These are phyloP conservation scores for Dendrothele bispora DNA, from an alignment of 768 basidiomycete genomes.

Conservation along the genomic window DNA sequence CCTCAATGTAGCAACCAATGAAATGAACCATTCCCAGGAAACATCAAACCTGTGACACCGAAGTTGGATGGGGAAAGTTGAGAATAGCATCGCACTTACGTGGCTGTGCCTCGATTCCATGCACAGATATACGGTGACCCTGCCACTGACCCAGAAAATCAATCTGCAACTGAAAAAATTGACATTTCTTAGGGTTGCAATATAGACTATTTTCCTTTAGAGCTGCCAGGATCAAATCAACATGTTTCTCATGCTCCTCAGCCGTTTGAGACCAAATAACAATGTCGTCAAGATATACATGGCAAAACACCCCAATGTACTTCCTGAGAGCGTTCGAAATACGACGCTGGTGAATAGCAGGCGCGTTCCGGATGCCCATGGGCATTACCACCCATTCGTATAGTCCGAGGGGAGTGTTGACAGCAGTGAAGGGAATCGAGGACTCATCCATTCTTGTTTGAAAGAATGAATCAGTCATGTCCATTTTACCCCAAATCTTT, in stretches of 20 bases:
- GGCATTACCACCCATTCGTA: slow-evolving; percentile 47
- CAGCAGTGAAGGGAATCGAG: slow-evolving; percentile 30
- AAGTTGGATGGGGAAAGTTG: slow-evolving; percentile 18
- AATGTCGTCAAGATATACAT: slow-evolving; percentile 47
- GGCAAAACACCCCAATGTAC: slow-evolving; percentile 38
- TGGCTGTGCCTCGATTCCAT: slow-evolving; percentile 21
- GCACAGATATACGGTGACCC: slow-evolving; percentile 26
- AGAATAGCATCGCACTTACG: slow-evolving; percentile 19
- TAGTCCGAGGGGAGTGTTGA: slow-evolving; percentile 33
- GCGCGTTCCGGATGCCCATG: slow-evolving; percentile 33
- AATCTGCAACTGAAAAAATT: slow-evolving; percentile 7
- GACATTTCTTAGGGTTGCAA: slow-evolving; percentile 21
- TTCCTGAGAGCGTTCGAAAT: slow-evolving; percentile 31
- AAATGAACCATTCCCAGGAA: slow-evolving; percentile 26
- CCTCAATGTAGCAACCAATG: slow-evolving; percentile 19
- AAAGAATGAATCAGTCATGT: slow-evolving; percentile 38
- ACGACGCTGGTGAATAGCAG: slow-evolving; percentile 29
- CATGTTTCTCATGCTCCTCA: slow-evolving; percentile 30
- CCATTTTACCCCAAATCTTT: slow-evolving; percentile 22
- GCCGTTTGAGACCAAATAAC: slow-evolving; percentile 40
- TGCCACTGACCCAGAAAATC: too few relatives aligned
- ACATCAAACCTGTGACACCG: slow-evolving; percentile 13
- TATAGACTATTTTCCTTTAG: slow-evolving; percentile 19
- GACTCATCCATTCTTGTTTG: slow-evolving; percentile 31
- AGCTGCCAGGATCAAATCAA: slow-evolving; percentile 19